Base-by-base conservation (phyloP, 1,284 basidiomycete species). In the Rhodotorula sp. region DNA sequence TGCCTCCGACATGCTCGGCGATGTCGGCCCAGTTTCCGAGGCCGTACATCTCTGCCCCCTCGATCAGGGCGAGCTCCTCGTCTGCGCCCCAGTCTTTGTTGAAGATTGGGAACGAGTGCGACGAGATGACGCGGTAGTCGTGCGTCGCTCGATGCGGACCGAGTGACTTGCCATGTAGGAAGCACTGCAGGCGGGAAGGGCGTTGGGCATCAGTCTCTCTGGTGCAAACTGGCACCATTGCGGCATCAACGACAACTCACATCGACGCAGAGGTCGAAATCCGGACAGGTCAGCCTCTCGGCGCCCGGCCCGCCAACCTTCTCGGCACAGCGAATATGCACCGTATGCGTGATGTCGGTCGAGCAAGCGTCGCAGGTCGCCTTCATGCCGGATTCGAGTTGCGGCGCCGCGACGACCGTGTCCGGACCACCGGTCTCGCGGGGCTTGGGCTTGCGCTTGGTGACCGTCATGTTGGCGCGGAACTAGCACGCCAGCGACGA, bases 1-100 rank as follows among this genome's bases (percentile, higher is more conserved):
- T 86, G 8, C 76, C 78, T 10, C 97, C 95, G 65, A 99, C 88
- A 74, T 98, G 93, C 78, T 97, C 94, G 2, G 95, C 91, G 63
- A 97, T 93, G 79, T 95, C 95, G 79, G 91, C 89, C 95, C 95
- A 99, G 81, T 98, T 99, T 19, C 97, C 97, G 31, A 99, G 82
- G 1, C 95, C 95, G 79, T 94, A 92, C 49, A 88, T 86, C 47
- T 92, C 87, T 67, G 95, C 89, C 16, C 94, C 97, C 70, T 97
- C 93, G 64, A 98, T 85, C 48, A 99, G 85, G 16, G 97, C 84
- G 2, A 98, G 84, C 81, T 99, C 97, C 90, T 99, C 95, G 82
- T 99, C 95, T 15, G 95, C 97, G 49, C 95, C 95, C 95, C 95
- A 99, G 80, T 97, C 93, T 71, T 91, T 88, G 19, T 88, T 87